These are phyloP conservation scores for Cymbopogon citratus DNA, from an alignment of 176 grass and related monocot species.

Conservation along the genomic window DNA sequence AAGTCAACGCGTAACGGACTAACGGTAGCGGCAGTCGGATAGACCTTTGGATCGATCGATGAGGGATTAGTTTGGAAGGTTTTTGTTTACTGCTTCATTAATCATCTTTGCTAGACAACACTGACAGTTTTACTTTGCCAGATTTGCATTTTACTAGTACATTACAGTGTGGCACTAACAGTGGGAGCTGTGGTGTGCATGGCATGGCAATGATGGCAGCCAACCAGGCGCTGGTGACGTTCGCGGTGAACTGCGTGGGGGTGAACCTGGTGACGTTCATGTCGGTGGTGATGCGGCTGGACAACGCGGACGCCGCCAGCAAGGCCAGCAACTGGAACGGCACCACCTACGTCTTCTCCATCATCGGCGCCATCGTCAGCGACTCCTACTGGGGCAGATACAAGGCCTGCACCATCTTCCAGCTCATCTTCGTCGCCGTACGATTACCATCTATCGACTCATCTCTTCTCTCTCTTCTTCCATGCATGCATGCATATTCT, in stretches of 20 bases:
- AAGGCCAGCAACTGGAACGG: constrained; percentile 55
- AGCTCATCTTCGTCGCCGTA: constrained; percentile 55
- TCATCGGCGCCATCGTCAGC: constrained; percentile 59
- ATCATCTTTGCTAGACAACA: too few relatives aligned
- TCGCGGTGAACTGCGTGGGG: constrained; percentile 50
- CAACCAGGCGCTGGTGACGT: constrained; percentile 59
- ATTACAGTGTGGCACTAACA: neutral
- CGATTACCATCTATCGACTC: neutral
- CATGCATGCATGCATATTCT: too few relatives aligned
- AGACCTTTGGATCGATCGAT: too few relatives aligned
- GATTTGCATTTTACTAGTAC: neutral
- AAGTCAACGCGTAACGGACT: neutral
- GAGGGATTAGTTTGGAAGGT: neutral
- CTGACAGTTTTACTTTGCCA: neutral
- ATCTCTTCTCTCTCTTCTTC: too few relatives aligned
- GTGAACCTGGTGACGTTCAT: constrained; percentile 73
- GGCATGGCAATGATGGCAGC: constrained; percentile 32
- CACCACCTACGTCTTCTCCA: constrained; percentile 69
- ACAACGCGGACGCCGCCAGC: constrained; percentile 60
- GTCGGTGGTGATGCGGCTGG: constrained; percentile 51
- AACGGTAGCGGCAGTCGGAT: too few relatives aligned
- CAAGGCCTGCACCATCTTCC: constrained; percentile 65
- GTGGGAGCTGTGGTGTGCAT: neutral
- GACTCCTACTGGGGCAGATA: constrained; percentile 79
- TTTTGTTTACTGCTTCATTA: neutral